A percentile compares a stretch with the other conserved stretches of the same genome.
Evolutionary conservation across 2,329 filamentous ascomycete species (phyloP).

Genomic region (Aspergillus ochraceoroseus): DNA sequence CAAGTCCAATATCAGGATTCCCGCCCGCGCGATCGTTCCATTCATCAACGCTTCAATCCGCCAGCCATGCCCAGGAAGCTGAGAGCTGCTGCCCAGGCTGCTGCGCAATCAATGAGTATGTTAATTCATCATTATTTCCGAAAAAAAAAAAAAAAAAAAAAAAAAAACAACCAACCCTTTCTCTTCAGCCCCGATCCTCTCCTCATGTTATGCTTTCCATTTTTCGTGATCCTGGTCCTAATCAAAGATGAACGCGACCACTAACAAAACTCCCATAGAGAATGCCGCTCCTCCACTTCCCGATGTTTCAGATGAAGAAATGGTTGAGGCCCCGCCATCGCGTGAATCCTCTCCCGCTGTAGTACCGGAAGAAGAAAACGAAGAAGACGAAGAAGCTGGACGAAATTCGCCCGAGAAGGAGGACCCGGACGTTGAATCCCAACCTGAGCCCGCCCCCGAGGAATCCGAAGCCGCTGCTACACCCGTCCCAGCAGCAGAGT

Average conservation of each 20-base stretch:
- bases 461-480: conserved; percentile 43
- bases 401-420: conserved; percentile 29
- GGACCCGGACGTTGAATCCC: conserved; percentile 26
- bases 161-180: conserved; percentile 1
- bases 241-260: conserved; percentile 11
- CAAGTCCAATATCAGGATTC: no score
- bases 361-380: conserved; percentile 27
- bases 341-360: conserved; percentile 31
- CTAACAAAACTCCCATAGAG: conserved; percentile 32
- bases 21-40: no score
- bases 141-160: no score
- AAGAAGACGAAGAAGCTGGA: conserved; percentile 36
- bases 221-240: background rate
- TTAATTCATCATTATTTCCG: no score
- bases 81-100: conserved; percentile 46
- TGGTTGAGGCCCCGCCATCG: conserved; percentile 37
- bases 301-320: conserved; percentile 46
- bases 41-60: no score
- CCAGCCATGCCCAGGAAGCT: conserved; percentile 48
- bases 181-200: background rate
- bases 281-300: conserved; percentile 40
- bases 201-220: conserved; percentile 1
- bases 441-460: conserved; percentile 40
- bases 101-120: conserved; percentile 45
- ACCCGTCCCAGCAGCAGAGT: conserved; percentile 39